Percentiles rank a stretch among this genome's conserved stretches.
Conservation (phyloP, 208 protist species). For the Angomonas deanei region DNA sequence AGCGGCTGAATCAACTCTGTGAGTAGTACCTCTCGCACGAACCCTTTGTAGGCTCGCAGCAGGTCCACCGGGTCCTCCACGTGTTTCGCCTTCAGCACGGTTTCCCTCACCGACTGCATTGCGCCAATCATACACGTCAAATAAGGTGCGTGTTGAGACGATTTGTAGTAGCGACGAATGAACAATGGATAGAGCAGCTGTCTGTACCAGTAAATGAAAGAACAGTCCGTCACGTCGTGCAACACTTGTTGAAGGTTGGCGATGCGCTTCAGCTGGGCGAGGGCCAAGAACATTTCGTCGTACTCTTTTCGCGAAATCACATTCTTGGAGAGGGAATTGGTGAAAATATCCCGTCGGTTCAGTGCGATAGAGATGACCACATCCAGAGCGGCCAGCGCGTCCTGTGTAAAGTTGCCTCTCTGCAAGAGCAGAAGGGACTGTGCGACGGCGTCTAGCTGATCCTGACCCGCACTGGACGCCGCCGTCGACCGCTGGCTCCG, state of each 20-base stretch:
- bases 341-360: slow-evolving; percentile 22
- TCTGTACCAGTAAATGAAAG: slow-evolving; percentile 90
- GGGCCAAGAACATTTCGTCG: slow-evolving; percentile 47
- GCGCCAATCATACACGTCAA: slow-evolving; percentile 69
- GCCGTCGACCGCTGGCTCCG: slow-evolving; percentile 6
- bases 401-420: slow-evolving; percentile 39
- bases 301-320: slow-evolving; percentile 35
- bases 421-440: slow-evolving; percentile 65
- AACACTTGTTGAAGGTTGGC: slow-evolving; percentile 41
- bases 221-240: slow-evolving; percentile 54
- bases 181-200: slow-evolving; percentile 78
- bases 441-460: slow-evolving; percentile 57
- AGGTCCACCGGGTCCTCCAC: slow-evolving; percentile 16
- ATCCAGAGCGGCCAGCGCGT: slow-evolving; percentile 52
- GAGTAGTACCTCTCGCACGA: slow-evolving; percentile 47
- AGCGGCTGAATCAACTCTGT: slow-evolving; percentile 60
- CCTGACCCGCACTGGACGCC: slow-evolving; percentile 17
- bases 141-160: slow-evolving; percentile 47
- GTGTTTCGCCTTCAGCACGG: slow-evolving; percentile 36
- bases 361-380: slow-evolving; percentile 57
- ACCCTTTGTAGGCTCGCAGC: slow-evolving; percentile 42
- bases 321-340: not conserved
- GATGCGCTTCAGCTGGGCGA: slow-evolving; percentile 76
- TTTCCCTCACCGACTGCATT: slow-evolving; percentile 47
- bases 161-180: slow-evolving; percentile 69